phyloP scores from a whole-genome alignment of 306 rosid species.

The Hippophae tibetana region DNA sequence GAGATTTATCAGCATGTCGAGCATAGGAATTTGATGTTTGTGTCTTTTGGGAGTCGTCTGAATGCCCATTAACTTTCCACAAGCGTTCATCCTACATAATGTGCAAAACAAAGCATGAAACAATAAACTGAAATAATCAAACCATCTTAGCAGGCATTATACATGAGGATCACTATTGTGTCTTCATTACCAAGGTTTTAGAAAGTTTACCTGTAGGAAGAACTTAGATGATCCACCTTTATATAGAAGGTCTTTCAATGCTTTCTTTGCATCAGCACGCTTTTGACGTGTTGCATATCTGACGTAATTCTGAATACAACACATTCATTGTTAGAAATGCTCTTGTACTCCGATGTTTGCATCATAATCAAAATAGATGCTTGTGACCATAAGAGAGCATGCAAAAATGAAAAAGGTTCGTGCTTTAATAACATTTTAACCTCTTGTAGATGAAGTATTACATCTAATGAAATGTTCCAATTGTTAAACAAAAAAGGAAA shows the following conservation, averaged over 20 bases:
- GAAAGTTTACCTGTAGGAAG: conserved; percentile 28
- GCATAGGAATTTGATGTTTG: conserved; percentile 35
- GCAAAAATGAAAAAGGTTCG: too few relatives aligned
- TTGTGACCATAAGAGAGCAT: too few relatives aligned
- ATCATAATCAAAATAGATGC: too few relatives aligned
- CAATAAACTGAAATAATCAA: too few relatives aligned
- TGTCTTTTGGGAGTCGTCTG: conserved; percentile 25
- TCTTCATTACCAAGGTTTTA: too few relatives aligned
- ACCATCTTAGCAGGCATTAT: too few relatives aligned
- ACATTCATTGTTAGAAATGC: conserved; percentile 20
- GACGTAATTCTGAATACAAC: conserved; percentile 47
- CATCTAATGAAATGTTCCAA: too few relatives aligned
- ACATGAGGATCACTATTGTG: too few relatives aligned
- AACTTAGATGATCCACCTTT: conserved; percentile 44
- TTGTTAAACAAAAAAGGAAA: too few relatives aligned
- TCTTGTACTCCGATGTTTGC: too few relatives aligned
- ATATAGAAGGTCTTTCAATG: conserved; percentile 61
- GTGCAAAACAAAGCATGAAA: not conserved
- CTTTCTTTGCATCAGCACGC: conserved; percentile 87
- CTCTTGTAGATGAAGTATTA: too few relatives aligned
- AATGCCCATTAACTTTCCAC: conserved; percentile 29
- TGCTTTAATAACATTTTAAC: too few relatives aligned
- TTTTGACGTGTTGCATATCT: conserved; percentile 55
- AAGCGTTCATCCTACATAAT: conserved; percentile 36
- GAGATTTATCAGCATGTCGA: conserved; percentile 32